Base-by-base conservation (phyloP, 108 stramenopile species). In the Fistulifera pelliculosa region DNA sequence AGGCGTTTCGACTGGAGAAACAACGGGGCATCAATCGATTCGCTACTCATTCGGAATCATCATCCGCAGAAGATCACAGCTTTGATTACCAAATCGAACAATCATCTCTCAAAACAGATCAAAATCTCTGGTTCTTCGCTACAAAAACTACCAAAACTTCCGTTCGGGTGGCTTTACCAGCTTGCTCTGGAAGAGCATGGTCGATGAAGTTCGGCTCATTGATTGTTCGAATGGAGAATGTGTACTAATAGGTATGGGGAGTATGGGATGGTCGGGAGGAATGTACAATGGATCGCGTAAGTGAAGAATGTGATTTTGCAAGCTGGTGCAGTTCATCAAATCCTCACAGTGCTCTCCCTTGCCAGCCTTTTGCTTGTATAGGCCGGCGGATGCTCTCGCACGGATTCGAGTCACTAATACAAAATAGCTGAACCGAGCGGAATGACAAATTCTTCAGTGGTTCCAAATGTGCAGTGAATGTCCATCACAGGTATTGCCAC, bases 261-360 rank as follows among this genome's bases (percentile, higher is more conserved):
- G 18, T 13, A 58, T 65, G 65, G 65, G 49, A 10, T 65, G 65
- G 65, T 58, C 57, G 1, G 65, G 65, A 14, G 65, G 65, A 35
- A 35, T 35, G 31, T 35, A 35, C 31, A 35, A 35, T 35, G 31
- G 31, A 35, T 35, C 31, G 31, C 31, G 31, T 35, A 35, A 35
- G 31, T 35, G 8, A 35, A n/a, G n/a, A n/a, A n/a, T n/a, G n/a
- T n/a, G n/a, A n/a, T n/a, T n/a, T n/a, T n/a, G n/a, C n/a, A n/a
- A n/a, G n/a, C n/a, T n/a, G n/a, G n/a, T n/a, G n/a, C n/a, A n/a
- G n/a, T n/a, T n/a, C n/a, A n/a, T n/a, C n/a, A n/a, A n/a, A n/a
- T n/a, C n/a, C 31, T 35, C 31, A 35, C 8, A 6, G 6, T 35
- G n/a, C 31, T 35, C 31, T 35, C 31, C 31, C 8, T 35, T 35